A percentile compares a stretch with the other conserved stretches of the same genome.
Conservation (phyloP, 441 rosid genomes). For the Corymbia calophylla region DNA sequence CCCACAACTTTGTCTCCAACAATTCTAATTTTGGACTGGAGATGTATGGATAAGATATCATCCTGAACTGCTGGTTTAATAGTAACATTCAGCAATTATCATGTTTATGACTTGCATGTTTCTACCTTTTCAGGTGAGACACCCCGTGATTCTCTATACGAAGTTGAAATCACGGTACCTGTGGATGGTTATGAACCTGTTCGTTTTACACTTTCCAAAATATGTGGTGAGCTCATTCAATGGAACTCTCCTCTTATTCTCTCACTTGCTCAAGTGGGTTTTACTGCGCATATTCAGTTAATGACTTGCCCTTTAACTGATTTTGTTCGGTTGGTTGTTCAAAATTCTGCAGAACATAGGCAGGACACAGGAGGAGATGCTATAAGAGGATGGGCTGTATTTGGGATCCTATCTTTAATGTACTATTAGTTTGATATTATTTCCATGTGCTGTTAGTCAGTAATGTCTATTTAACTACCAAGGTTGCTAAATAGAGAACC, state of each 20-base stretch:
- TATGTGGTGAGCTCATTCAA: conserved; percentile 60
- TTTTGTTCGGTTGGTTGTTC: neutral
- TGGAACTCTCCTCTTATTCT: neutral
- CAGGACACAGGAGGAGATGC: conserved; percentile 53
- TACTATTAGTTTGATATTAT: conserved; percentile 18
- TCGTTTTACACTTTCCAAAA: conserved; percentile 74
- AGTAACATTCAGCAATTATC: neutral
- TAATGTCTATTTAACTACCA: neutral
- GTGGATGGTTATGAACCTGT: conserved; percentile 74
- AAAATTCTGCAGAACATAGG: conserved; percentile 40
- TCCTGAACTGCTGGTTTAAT: neutral
- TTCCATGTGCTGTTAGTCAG: neutral
- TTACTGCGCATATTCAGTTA: neutral
- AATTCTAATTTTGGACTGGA: conserved; percentile 68
- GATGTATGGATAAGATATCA: conserved; percentile 36
- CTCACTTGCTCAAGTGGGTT: neutral
- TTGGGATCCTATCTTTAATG: conserved; percentile 90
- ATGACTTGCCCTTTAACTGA: neutral
- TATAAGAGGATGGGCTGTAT: conserved; percentile 78
- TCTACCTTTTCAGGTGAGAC: conserved; percentile 48
- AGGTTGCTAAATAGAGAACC: neutral
- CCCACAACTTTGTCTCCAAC: conserved; percentile 91
- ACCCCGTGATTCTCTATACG: conserved; percentile 50
- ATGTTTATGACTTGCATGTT: conserved; percentile 6
- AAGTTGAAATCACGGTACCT: conserved; percentile 73